A percentile compares a stretch with the other conserved stretches of the same genome.
These are phyloP conservation scores for Fusarium avenaceum DNA, from an alignment of 2,329 filamentous ascomycete species.

Conservation along the genomic window DNA sequence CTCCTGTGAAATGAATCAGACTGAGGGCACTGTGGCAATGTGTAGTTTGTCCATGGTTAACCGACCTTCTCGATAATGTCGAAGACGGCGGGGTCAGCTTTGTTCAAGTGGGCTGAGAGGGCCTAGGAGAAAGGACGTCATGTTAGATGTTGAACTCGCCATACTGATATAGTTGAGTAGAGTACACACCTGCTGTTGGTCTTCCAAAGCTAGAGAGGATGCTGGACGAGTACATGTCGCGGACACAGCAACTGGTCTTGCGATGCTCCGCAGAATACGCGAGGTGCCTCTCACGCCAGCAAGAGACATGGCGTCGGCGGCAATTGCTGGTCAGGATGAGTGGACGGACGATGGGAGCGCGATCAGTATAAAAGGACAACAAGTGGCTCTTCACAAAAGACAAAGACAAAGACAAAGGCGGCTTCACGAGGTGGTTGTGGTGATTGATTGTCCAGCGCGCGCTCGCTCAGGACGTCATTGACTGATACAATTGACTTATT, in stretches of 20 bases:
- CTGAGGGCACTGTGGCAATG: not conserved
- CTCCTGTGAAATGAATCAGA: conserved; percentile 69
- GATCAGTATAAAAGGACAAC: conserved; percentile 8
- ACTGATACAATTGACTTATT: conserved; percentile 41
- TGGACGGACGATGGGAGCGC: conserved; percentile 1
- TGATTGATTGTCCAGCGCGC: conserved; percentile 22
- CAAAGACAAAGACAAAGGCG: conserved; percentile 5
- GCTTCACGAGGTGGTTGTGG: conserved; percentile 20
- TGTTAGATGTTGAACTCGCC: conserved; percentile 32
- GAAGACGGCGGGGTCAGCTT: conserved; percentile 88
- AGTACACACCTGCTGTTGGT: conserved; percentile 69
- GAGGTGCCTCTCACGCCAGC: conserved; percentile 63
- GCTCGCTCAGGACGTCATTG: conserved; percentile 48
- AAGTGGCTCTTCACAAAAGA: conserved; percentile 23
- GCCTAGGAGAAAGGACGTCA: conserved; percentile 68
- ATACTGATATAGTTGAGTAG: conserved; percentile 25
- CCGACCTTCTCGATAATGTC: conserved; percentile 90
- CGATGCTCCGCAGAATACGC: conserved; percentile 61
- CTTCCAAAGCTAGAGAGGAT: conserved; percentile 65
- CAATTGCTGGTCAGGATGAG: conserved; percentile 17
- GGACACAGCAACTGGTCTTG: conserved; percentile 47
- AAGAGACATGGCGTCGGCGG: conserved; percentile 60
- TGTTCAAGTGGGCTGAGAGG: conserved; percentile 81
- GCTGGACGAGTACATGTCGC: conserved; percentile 52
- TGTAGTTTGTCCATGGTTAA: conserved; percentile 2